Percentiles rank a stretch among this genome's conserved stretches.
phyloP scores from a whole-genome alignment of 169 alveolate species.

The Eimeria necatrix region DNA sequence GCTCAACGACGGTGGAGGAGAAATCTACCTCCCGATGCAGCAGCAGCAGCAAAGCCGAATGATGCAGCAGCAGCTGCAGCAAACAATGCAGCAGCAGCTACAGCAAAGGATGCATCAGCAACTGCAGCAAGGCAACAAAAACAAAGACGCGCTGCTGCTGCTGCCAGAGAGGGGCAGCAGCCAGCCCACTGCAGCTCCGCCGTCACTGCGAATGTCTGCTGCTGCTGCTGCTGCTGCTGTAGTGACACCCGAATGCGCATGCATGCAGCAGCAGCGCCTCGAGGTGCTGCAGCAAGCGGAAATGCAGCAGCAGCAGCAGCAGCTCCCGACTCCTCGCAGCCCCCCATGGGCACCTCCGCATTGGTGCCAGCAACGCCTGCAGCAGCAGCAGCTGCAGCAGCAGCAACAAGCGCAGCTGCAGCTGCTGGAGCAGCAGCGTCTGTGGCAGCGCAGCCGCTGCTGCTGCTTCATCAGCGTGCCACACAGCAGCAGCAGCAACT shows the following conservation, averaged over 20 bases:
- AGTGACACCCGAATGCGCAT: conserved; percentile 29
- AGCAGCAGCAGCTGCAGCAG: conserved; percentile 13
- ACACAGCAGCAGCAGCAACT: background rate
- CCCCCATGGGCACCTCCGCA: background rate
- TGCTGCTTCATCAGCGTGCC: background rate
- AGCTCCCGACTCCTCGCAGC: background rate
- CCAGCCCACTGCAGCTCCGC: background rate
- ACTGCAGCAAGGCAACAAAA: background rate
- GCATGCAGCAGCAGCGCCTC: conserved; percentile 51
- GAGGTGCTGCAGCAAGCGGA: conserved; percentile 35
- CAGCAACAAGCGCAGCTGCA: conserved; percentile 25
- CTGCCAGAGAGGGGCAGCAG: background rate
- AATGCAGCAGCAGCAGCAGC: conserved; percentile 40
- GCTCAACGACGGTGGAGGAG: too few relatives aligned
- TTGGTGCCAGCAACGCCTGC: background rate
- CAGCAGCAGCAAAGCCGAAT: background rate
- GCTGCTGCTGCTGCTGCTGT: conserved; percentile 60
- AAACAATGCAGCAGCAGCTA: background rate
- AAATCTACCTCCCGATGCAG: background rate
- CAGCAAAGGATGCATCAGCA: conserved; percentile 20
- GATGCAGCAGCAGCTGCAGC: background rate
- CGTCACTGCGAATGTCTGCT: conserved; percentile 15
- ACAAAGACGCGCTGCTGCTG: conserved; percentile 5
- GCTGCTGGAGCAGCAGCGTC: conserved; percentile 16
- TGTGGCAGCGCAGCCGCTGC: background rate